phyloP scores from a whole-genome alignment of 441 rosid species.

The Corymbia citriodora region DNA sequence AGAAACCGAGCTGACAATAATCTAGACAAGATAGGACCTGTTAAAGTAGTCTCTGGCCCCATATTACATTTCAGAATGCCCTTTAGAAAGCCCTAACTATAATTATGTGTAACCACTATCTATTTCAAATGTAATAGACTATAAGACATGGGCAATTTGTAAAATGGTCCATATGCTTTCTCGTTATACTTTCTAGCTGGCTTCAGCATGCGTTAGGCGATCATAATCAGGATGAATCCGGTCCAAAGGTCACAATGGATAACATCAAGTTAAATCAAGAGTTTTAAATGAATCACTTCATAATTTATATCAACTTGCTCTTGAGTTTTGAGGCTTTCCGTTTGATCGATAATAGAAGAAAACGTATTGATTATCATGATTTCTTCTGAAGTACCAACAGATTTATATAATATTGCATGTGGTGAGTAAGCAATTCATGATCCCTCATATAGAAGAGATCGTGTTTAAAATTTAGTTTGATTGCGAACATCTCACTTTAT shows the following conservation, averaged over 20 bases:
- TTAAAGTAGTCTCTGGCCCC: background rate
- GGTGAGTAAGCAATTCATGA: background rate
- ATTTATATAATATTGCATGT: background rate
- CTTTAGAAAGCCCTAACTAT: background rate
- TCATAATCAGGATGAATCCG: background rate
- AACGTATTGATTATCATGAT: background rate
- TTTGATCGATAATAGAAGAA: background rate
- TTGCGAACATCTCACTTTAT: background rate
- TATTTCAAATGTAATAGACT: background rate
- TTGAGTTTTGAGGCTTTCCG: background rate
- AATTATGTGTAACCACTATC: background rate
- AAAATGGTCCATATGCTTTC: background rate
- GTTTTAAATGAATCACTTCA: background rate
- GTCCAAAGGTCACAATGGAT: background rate
- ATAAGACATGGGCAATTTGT: background rate
- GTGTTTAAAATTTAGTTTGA: background rate
- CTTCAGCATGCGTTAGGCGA: background rate
- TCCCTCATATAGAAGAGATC: background rate
- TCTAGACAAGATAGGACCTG: background rate
- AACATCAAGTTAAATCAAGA: background rate
- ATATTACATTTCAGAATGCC: background rate
- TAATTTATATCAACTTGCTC: background rate
- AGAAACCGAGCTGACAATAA: background rate
- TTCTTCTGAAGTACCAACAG: background rate
- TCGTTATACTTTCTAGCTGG: background rate